phyloP scores from a whole-genome alignment of 2,329 filamentous ascomycete species.

The Colletotrichum musae region DNA sequence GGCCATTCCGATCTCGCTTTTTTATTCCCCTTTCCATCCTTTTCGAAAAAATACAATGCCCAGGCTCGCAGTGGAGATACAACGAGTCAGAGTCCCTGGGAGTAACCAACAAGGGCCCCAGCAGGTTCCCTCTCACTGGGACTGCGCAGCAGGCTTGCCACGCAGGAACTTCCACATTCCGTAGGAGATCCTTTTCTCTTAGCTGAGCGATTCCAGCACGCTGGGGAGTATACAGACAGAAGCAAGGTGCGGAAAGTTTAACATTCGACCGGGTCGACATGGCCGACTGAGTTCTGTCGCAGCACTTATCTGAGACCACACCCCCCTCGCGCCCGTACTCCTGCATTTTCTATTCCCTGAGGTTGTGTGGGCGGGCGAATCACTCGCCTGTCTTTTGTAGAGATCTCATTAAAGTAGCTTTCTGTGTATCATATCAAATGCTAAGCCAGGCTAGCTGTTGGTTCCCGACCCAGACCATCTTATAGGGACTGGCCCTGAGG shows the following conservation, averaged over 20 bases:
- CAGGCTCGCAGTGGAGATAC: conserved; percentile 12
- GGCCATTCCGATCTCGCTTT: background rate
- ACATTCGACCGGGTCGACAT: conserved; percentile 1
- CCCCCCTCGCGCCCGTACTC: background rate
- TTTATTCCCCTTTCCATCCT: background rate
- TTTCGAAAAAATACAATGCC: conserved; percentile 12
- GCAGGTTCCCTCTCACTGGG: background rate
- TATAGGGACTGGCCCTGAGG: background rate
- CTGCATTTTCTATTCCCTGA: background rate
- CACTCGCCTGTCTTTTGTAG: background rate
- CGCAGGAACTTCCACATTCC: conserved; percentile 12
- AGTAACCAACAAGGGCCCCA: conserved; percentile 1
- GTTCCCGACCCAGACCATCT: background rate
- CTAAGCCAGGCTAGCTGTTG: background rate
- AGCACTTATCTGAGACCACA: background rate
- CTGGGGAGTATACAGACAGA: no score
- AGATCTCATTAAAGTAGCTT: conserved; percentile 2
- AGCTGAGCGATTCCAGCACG: background rate
- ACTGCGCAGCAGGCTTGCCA: conserved; percentile 2
- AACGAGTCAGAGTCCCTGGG: conserved; percentile 22
- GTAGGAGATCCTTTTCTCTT: background rate
- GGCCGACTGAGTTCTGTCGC: conserved; percentile 3
- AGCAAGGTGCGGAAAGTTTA: conserved; percentile 10
- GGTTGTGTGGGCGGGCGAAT: conserved; percentile 9
- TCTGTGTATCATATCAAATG: conserved; percentile 6